These are phyloP conservation scores for Euphorbia peplus DNA, from an alignment of 345 rosid species.

Conservation along the genomic window DNA sequence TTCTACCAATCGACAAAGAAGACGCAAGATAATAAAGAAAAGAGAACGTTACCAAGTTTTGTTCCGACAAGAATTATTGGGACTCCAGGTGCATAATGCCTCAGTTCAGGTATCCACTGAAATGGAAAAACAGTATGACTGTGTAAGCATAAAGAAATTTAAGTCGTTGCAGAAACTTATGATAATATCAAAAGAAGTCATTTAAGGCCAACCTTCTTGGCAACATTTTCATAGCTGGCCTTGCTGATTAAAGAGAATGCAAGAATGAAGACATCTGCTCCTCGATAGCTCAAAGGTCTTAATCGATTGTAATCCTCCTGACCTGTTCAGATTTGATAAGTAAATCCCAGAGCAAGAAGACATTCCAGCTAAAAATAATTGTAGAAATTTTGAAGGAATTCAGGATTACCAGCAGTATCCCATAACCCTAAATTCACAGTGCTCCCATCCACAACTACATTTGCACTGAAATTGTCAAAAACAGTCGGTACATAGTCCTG, in stretches of 20 bases:
- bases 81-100: conserved; percentile 93
- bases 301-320: conserved; percentile 92
- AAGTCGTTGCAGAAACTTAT: not conserved
- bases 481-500: conserved; percentile 97
- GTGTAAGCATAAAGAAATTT: conserved; percentile 10
- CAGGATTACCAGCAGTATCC: conserved; percentile 89
- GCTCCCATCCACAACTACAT: conserved; percentile 83
- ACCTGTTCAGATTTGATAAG: conserved; percentile 39
- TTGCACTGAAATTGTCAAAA: conserved; percentile 95
- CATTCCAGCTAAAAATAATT: not conserved
- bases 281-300: conserved; percentile 92
- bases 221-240: conserved; percentile 96
- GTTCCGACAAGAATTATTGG: conserved; percentile 91
- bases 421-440: conserved; percentile 91
- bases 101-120: conserved; percentile 98
- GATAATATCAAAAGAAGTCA: not conserved
- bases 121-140: conserved; percentile 16
- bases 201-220: conserved; percentile 63
- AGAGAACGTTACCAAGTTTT: conserved; percentile 72
- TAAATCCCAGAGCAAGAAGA: conserved; percentile 1
- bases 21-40: not conserved
- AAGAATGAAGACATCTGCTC: conserved; percentile 93
- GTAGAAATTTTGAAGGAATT: not conserved
- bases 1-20: not conserved
- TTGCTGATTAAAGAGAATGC: conserved; percentile 97